phyloP scores from a whole-genome alignment of 805 yeast genomes.

The Candida coleopterorum region DNA sequence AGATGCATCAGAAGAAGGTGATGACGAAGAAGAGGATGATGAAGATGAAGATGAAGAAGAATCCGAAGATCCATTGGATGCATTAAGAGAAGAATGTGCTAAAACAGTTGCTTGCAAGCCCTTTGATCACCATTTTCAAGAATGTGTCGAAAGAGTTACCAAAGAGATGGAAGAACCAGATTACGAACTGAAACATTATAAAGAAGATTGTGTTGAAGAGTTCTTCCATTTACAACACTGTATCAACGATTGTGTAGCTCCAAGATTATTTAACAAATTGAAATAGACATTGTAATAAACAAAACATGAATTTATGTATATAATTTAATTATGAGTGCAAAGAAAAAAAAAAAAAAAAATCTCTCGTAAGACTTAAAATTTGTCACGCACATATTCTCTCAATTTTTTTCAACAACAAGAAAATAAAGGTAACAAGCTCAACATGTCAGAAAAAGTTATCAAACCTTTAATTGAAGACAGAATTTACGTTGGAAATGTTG shows the following conservation, averaged over 20 bases:
- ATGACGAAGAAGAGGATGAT: constrained; percentile 53
- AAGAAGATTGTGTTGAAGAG: constrained; percentile 98
- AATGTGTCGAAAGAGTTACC: constrained; percentile 93
- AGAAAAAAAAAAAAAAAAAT: neutral
- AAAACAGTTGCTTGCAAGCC: constrained; percentile 64
- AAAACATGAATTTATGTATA: neutral
- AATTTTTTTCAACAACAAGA: constrained; percentile 3
- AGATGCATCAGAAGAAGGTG: constrained; percentile 28
- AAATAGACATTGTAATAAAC: constrained; percentile 42
- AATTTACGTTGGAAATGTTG: constrained; percentile 41
- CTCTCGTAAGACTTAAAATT: neutral
- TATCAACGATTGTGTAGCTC: constrained; percentile 86
- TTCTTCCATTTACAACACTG: constrained; percentile 96
- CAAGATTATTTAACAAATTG: constrained; percentile 81
- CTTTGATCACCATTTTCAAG: constrained; percentile 83
- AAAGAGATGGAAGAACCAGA: constrained; percentile 79
- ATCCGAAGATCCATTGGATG: constrained; percentile 44
- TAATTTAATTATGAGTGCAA: neutral
- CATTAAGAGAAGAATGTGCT: constrained; percentile 54
- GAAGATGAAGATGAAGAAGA: constrained; percentile 69
- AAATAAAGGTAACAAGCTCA: neutral
- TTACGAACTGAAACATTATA: constrained; percentile 73
- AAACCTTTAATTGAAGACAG: constrained; percentile 38
- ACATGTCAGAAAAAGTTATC: constrained; percentile 7
- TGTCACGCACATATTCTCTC: neutral